Conservation (phyloP, 345 rosid species). For the Melaleuca quinquenervia region DNA sequence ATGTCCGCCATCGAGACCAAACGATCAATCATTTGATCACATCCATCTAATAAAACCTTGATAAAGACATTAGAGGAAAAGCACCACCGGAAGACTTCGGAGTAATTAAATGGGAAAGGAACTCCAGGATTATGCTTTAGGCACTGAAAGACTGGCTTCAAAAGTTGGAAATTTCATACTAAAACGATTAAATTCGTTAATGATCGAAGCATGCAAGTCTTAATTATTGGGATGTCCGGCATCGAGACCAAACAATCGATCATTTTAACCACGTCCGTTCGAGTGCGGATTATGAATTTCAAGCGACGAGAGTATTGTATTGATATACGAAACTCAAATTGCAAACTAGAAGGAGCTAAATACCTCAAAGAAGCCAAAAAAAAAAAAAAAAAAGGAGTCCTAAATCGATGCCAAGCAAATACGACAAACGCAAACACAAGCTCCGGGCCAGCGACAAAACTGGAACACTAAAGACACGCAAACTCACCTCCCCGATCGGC, state of each 20-base stretch:
- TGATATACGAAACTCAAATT: neutral
- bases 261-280: neutral
- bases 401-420: neutral
- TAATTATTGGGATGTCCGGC: neutral
- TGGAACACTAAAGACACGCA: neutral
- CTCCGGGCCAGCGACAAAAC: neutral
- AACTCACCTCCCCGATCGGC: conserved; percentile 51
- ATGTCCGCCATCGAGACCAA: too few relatives aligned
- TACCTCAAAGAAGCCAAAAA: neutral
- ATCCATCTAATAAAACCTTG: neutral
- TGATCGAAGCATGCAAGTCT: neutral
- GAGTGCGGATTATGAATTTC: neutral
- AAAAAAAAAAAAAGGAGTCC: neutral
- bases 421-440: neutral
- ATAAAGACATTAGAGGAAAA: neutral
- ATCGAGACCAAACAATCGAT: neutral
- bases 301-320: neutral
- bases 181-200: neutral
- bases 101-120: neutral
- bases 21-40: too few relatives aligned
- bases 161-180: neutral
- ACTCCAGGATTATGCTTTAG: neutral
- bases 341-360: neutral
- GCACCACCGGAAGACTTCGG: neutral
- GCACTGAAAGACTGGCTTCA: neutral